Percentiles rank a stretch among this genome's conserved stretches.
phyloP scores from a whole-genome alignment of 2,329 filamentous ascomycete species.

The Colletotrichum camelliae region DNA sequence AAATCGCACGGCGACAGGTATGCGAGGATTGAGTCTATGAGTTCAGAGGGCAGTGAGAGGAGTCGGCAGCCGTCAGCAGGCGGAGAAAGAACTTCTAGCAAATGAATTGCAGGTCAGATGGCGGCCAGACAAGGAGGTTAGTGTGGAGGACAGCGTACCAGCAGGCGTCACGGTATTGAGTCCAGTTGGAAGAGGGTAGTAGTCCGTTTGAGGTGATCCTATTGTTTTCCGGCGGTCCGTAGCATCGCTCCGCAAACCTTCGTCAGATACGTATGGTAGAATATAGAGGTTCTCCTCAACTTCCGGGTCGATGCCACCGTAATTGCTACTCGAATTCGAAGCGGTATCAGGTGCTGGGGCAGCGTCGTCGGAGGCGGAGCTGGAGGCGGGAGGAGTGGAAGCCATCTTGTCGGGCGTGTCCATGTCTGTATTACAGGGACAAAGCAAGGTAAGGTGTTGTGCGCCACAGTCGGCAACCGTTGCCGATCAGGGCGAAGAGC shows the following conservation, averaged over 20 bases:
- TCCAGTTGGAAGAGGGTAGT: constrained; percentile 12
- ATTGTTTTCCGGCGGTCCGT: constrained; percentile 20
- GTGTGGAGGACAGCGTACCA: neutral
- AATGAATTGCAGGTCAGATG: neutral
- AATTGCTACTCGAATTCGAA: constrained; percentile 24
- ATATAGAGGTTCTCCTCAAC: constrained; percentile 38
- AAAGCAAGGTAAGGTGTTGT: neutral
- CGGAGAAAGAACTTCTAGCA: neutral
- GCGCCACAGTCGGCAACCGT: neutral
- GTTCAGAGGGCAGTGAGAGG: constrained; percentile 71
- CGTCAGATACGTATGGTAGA: constrained; percentile 31
- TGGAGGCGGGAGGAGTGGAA: neutral
- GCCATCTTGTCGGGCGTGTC: neutral
- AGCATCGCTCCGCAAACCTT: constrained; percentile 25
- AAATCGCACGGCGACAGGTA: constrained; percentile 72
- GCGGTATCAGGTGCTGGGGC: neutral
- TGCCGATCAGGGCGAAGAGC: neutral
- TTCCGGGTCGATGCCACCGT: constrained; percentile 40
- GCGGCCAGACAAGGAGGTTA: neutral
- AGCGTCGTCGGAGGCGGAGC: neutral
- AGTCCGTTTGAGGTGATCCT: constrained; percentile 9
- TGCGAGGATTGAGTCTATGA: constrained; percentile 74
- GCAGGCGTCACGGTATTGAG: neutral
- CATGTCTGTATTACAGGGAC: neutral
- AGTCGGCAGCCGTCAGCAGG: constrained; percentile 35